These are phyloP conservation scores for Ustilago trichophora DNA, from an alignment of 1,284 basidiomycete genomes.

Conservation along the genomic window DNA sequence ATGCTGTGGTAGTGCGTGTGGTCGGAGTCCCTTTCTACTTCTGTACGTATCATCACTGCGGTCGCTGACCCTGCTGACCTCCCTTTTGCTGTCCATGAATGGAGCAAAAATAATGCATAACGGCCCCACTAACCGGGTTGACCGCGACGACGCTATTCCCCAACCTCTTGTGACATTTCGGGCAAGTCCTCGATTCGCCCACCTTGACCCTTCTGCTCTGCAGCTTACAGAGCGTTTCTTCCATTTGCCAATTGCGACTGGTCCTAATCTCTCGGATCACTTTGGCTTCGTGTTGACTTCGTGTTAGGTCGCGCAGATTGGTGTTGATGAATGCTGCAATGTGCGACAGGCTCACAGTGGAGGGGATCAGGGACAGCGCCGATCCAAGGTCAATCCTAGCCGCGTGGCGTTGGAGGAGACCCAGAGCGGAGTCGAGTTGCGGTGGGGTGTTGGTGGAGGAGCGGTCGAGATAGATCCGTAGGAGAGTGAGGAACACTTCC, in stretches of 20 bases:
- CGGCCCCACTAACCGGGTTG: slow-evolving; percentile 66
- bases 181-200: slow-evolving; percentile 86
- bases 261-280: slow-evolving; percentile 76
- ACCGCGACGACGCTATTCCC: slow-evolving; percentile 95
- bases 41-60: too few relatives aligned
- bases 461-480: slow-evolving; percentile 80
- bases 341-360: slow-evolving; percentile 81
- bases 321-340: slow-evolving; percentile 74
- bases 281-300: slow-evolving; percentile 30
- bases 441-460: slow-evolving; percentile 63
- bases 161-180: slow-evolving; percentile 91
- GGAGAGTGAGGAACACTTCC: slow-evolving; percentile 80
- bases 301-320: slow-evolving; percentile 39
- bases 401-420: slow-evolving; percentile 83
- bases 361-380: slow-evolving; percentile 85
- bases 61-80: too few relatives aligned
- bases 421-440: slow-evolving; percentile 75
- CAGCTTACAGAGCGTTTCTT: slow-evolving; percentile 76
- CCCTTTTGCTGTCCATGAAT: slow-evolving; percentile 30
- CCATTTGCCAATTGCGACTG: slow-evolving; percentile 77
- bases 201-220: slow-evolving; percentile 87
- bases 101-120: slow-evolving; percentile 63
- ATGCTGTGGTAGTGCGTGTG: too few relatives aligned
- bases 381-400: slow-evolving; percentile 80
- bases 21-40: too few relatives aligned